phyloP scores from a whole-genome alignment of 345 rosid genomes.

The Conringia planisiliqua region DNA sequence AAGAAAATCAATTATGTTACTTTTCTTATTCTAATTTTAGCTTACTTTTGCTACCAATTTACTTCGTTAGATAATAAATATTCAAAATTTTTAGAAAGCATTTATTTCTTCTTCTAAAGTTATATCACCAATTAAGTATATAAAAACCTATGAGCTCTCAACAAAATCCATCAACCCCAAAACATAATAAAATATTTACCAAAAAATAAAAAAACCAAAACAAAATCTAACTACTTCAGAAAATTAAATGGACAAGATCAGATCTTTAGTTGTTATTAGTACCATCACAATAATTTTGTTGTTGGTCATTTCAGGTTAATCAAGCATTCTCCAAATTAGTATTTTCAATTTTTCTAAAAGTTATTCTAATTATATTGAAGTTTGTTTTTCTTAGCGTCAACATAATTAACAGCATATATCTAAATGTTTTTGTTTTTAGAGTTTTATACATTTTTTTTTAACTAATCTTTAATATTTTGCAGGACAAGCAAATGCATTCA shows the following conservation, averaged over 20 bases:
- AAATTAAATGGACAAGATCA: neutral
- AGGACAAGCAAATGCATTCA: neutral
- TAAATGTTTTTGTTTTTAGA: too few species aligned
- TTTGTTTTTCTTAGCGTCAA: neutral
- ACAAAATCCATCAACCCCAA: neutral
- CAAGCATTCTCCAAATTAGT: neutral
- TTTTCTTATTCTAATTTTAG: neutral
- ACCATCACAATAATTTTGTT: neutral
- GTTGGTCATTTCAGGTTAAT: neutral
- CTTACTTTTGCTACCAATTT: neutral
- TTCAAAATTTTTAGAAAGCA: neutral
- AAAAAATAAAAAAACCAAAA: neutral
- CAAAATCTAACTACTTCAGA: neutral
- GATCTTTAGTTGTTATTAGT: neutral
- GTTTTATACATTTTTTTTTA: neutral
- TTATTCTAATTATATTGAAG: neutral
- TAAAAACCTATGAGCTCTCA: neutral
- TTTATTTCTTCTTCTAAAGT: neutral
- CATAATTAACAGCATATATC: neutral
- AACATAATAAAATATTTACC: neutral
- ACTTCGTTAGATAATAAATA: neutral
- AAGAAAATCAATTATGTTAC: neutral
- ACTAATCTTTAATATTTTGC: neutral
- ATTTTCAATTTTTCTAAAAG: neutral
- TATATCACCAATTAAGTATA: neutral